These are phyloP conservation scores for Lentinula raphanica DNA, from an alignment of 768 basidiomycete species.

Conservation along the genomic window DNA sequence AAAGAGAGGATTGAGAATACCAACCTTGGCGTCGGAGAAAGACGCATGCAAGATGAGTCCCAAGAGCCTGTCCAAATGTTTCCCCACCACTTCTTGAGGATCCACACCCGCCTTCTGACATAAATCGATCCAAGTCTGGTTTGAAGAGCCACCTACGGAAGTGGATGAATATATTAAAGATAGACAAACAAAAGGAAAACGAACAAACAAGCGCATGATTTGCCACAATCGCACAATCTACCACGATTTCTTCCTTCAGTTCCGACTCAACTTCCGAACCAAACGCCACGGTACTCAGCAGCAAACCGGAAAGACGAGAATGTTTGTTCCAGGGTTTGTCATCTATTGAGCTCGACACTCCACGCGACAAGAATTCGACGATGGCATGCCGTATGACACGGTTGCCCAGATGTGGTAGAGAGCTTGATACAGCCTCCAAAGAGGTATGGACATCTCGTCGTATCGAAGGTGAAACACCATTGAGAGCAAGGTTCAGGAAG, in stretches of 20 bases:
- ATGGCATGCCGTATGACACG: conserved; percentile 59
- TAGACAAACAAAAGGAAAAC: conserved; percentile 19
- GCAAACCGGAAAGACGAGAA: conserved; percentile 43
- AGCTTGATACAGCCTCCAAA: conserved; percentile 33
- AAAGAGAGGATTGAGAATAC: background rate
- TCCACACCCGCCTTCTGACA: conserved; percentile 67
- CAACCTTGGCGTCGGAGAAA: conserved; percentile 42
- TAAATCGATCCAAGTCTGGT: conserved; percentile 77
- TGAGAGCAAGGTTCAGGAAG: conserved; percentile 64
- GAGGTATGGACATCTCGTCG: conserved; percentile 41
- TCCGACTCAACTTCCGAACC: conserved; percentile 34
- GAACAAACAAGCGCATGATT: conserved; percentile 68
- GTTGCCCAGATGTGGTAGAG: conserved; percentile 36
- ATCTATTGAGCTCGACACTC: conserved; percentile 25
- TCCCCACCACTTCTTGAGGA: conserved; percentile 55
- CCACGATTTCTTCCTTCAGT: conserved; percentile 40
- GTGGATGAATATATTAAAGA: background rate
- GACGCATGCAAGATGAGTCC: conserved; percentile 44
- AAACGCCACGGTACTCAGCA: conserved; percentile 48
- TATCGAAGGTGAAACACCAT: conserved; percentile 48
- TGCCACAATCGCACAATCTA: conserved; percentile 57
- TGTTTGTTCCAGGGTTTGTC: conserved; percentile 44
- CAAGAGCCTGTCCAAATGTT: conserved; percentile 45
- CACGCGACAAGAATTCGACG: conserved; percentile 37
- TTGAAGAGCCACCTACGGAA: conserved; percentile 38